Percentiles rank a stretch among this genome's conserved stretches.
Conservation (phyloP, 148 eudicot species). For the Fagopyrum homotropicum region DNA sequence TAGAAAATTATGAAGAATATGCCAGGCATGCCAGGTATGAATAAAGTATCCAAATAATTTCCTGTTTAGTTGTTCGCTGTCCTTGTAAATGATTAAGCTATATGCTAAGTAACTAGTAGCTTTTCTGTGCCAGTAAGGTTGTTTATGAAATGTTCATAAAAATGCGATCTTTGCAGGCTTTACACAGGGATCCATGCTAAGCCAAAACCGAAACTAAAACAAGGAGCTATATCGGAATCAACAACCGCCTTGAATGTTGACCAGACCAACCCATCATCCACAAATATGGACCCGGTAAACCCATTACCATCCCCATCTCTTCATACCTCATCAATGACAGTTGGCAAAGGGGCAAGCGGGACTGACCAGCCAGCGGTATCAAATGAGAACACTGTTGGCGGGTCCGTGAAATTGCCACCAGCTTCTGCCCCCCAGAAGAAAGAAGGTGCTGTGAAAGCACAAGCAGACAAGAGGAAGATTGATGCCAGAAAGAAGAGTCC, state of each 20-base stretch:
- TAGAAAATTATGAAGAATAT: conserved; percentile 90
- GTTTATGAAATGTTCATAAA: background rate
- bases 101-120: background rate
- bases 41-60: background rate
- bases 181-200: conserved; percentile 92
- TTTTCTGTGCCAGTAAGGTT: background rate
- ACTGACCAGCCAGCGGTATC: conserved; percentile 34
- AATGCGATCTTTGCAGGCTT: conserved; percentile 37
- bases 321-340: conserved; percentile 30
- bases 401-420: conserved; percentile 24
- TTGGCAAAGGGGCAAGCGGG: conserved; percentile 35
- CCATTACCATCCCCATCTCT: conserved; percentile 27
- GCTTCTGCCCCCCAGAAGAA: conserved; percentile 36
- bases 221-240: conserved; percentile 69
- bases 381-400: conserved; percentile 39
- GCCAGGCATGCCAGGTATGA: conserved; percentile 80
- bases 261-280: conserved; percentile 45
- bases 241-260: conserved; percentile 67
- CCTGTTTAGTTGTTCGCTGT: background rate
- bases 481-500: conserved; percentile 87
- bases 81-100: background rate
- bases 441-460: conserved; percentile 42
- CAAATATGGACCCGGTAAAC: conserved; percentile 42
- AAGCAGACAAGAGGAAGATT: conserved; percentile 71
- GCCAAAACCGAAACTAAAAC: conserved; percentile 66